Percentiles rank a stretch among this genome's conserved stretches.
phyloP scores from a whole-genome alignment of 1,284 basidiomycete genomes.

The Fomitopsis pinicola region DNA sequence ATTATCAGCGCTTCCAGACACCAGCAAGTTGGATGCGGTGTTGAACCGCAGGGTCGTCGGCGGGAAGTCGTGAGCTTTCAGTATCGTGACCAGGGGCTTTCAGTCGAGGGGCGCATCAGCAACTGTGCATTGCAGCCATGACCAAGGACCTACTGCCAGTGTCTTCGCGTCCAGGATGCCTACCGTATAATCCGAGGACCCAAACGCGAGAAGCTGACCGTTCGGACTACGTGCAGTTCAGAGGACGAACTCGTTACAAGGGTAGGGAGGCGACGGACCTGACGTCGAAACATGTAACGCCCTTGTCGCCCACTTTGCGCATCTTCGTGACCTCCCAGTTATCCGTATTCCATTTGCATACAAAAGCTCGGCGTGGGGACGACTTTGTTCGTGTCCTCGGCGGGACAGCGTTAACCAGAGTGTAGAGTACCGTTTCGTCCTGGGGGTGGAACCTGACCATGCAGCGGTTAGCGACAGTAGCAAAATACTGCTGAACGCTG shows the following conservation, averaged over 20 bases:
- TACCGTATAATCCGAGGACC: conserved; percentile 84
- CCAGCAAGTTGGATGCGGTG: conserved; percentile 75
- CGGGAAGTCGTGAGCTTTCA: conserved; percentile 95
- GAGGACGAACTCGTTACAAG: not conserved
- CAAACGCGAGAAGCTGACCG: conserved; percentile 82
- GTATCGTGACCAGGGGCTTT: conserved; percentile 82
- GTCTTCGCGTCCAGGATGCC: conserved; percentile 82
- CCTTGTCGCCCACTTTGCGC: conserved; percentile 70
- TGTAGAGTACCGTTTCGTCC: conserved; percentile 55
- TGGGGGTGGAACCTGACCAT: conserved; percentile 54
- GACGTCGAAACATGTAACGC: conserved; percentile 83
- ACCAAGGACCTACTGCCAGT: conserved; percentile 55
- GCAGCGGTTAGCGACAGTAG: not conserved
- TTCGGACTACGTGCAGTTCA: conserved; percentile 49
- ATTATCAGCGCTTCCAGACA: conserved; percentile 91
- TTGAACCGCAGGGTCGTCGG: conserved; percentile 89
- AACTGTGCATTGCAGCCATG: not conserved
- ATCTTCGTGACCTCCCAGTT: conserved; percentile 51
- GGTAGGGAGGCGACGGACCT: conserved; percentile 46
- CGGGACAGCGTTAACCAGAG: conserved; percentile 70
- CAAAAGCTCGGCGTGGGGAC: conserved; percentile 51
- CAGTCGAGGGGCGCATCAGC: not conserved
- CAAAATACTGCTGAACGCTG: not conserved
- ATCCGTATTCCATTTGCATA: conserved; percentile 62
- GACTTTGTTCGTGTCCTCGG: conserved; percentile 52